Percentiles rank a stretch among this genome's conserved stretches.
phyloP scores from a whole-genome alignment of 2,329 filamentous ascomycete genomes.

The Ascochyta rabiei region DNA sequence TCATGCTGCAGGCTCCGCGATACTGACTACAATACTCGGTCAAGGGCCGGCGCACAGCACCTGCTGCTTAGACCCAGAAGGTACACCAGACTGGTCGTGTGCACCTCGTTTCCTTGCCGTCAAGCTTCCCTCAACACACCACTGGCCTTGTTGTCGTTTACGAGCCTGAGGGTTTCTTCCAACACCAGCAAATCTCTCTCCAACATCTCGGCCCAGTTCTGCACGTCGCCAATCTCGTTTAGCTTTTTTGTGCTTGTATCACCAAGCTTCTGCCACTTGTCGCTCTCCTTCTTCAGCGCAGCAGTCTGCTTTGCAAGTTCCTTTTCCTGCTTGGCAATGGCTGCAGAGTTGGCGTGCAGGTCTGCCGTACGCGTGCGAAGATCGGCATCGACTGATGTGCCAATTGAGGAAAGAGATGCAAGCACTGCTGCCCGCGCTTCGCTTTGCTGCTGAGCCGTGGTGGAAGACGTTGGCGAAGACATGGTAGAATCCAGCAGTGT shows the following conservation, averaged over 20 bases:
- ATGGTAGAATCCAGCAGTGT: slow-evolving; percentile 20
- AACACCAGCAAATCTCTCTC: slow-evolving; percentile 53
- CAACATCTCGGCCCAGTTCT: slow-evolving; percentile 87
- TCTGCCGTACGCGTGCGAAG: slow-evolving; percentile 70
- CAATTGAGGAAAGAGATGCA: slow-evolving; percentile 60
- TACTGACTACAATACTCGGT: too few species aligned
- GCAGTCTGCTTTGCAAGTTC: slow-evolving; percentile 67
- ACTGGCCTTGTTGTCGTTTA: slow-evolving; percentile 33
- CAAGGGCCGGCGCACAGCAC: too few species aligned
- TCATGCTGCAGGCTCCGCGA: too few species aligned
- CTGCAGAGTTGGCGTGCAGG: slow-evolving; percentile 71
- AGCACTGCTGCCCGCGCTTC: slow-evolving; percentile 60
- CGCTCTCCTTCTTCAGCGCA: slow-evolving; percentile 66
- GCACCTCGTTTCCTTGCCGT: slow-evolving; percentile 22
- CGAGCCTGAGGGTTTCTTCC: slow-evolving; percentile 49
- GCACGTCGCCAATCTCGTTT: slow-evolving; percentile 80
- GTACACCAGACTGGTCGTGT: neutral
- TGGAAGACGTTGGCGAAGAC: slow-evolving; percentile 34
- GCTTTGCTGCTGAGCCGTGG: slow-evolving; percentile 46
- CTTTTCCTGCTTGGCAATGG: slow-evolving; percentile 70
- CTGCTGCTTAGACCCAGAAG: neutral
- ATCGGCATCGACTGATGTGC: slow-evolving; percentile 72
- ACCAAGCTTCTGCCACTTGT: slow-evolving; percentile 68
- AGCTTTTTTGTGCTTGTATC: slow-evolving; percentile 67
- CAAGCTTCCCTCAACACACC: neutral